A percentile compares a stretch with the other conserved stretches of the same genome.
Evolutionary conservation across 345 rosid species (phyloP).

Genomic region (Noccaea caerulescens): DNA sequence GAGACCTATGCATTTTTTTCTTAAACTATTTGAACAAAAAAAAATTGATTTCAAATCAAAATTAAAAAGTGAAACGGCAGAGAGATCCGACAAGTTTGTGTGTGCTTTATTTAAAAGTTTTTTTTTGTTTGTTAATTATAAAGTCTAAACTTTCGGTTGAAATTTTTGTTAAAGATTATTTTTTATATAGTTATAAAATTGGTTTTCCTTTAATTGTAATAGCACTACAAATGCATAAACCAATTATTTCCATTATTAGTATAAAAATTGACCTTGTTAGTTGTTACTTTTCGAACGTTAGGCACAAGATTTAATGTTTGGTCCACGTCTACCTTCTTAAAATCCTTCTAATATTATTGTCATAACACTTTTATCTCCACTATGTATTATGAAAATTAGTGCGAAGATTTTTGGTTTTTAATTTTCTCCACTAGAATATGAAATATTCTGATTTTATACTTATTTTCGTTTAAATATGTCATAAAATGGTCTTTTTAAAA

Average conservation of each 20-base stretch:
- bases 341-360: not conserved
- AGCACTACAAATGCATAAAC: not conserved
- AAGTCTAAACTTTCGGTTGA: not conserved
- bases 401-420: not conserved
- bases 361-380: conserved; percentile 3
- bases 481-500: no score
- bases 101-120: conserved; percentile 9
- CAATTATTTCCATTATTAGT: not conserved
- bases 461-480: no score
- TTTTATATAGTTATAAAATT: no score
- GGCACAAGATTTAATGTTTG: not conserved
- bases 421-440: not conserved
- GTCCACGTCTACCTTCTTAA: not conserved
- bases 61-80: not conserved
- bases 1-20: not conserved
- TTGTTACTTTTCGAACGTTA: not conserved
- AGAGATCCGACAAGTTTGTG: not conserved
- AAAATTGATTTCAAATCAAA: not conserved
- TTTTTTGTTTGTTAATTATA: not conserved
- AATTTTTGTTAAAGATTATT: not conserved
- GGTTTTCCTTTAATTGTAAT: not conserved
- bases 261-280: not conserved
- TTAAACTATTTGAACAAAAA: not conserved
- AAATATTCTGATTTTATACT: no score
- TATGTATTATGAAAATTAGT: not conserved